A percentile compares a stretch with the other conserved stretches of the same genome.
These are phyloP conservation scores for Pachysandra terminalis DNA, from an alignment of 164 flowering plant genomes.

Conservation along the genomic window DNA sequence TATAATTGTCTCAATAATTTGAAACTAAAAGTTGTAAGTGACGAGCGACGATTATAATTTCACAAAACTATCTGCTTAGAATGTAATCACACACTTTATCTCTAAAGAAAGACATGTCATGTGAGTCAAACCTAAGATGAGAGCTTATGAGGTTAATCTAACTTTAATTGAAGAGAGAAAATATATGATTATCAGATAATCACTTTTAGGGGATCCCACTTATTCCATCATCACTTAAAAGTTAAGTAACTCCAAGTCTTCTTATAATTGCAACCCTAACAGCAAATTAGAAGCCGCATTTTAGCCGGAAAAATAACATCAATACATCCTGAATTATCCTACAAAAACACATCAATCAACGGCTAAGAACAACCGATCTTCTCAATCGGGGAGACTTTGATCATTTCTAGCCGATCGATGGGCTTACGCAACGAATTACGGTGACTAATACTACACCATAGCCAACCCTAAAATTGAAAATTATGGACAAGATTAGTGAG, in stretches of 20 bases:
- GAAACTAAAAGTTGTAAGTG: too few species aligned
- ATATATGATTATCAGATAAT: not conserved
- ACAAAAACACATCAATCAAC: not conserved
- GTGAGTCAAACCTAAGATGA: not conserved
- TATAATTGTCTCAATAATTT: too few species aligned
- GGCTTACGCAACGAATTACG: not conserved
- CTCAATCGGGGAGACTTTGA: too few species aligned
- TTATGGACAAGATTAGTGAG: not conserved
- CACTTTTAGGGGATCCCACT: not conserved
- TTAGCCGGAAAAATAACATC: too few species aligned
- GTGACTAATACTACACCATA: not conserved
- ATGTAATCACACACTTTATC: too few species aligned
- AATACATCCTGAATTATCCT: too few species aligned
- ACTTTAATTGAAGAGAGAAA: not conserved
- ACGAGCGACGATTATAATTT: too few species aligned
- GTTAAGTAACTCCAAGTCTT: not conserved
- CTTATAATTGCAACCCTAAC: not conserved
- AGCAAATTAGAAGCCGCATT: not conserved
- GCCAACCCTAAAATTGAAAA: not conserved
- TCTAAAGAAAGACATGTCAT: not conserved
- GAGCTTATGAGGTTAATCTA: not conserved
- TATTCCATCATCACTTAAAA: not conserved
- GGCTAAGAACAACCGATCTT: too few species aligned
- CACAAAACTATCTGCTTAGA: too few species aligned
- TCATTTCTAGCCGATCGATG: not conserved